A percentile compares a stretch with the other conserved stretches of the same genome.
These are phyloP conservation scores for Lentinula aciculospora DNA, from an alignment of 768 basidiomycete genomes.

Conservation along the genomic window DNA sequence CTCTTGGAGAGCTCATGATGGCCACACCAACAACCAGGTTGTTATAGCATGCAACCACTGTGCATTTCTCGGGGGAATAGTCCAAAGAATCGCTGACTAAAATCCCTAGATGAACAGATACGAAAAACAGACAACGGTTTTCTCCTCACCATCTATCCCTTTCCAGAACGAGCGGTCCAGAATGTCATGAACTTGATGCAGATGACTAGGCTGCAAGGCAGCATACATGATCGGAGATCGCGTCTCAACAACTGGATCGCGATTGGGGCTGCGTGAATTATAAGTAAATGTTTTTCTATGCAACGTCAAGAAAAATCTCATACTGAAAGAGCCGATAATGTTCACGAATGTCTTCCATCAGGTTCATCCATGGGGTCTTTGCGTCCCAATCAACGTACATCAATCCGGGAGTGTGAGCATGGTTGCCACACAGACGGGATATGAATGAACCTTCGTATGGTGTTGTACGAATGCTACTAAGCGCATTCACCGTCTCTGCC, in stretches of 20 bases:
- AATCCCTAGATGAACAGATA: neutral
- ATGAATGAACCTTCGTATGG: constrained; percentile 62
- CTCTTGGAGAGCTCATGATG: constrained; percentile 70
- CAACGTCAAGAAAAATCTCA: constrained; percentile 16
- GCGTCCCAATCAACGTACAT: constrained; percentile 73
- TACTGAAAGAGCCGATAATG: constrained; percentile 63
- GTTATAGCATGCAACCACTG: constrained; percentile 71
- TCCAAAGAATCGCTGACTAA: constrained; percentile 68
- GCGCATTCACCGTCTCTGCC: constrained; percentile 38
- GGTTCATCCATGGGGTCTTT: constrained; percentile 63
- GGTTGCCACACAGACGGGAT: constrained; percentile 51
- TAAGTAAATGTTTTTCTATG: neutral
- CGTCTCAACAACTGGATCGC: constrained; percentile 35
- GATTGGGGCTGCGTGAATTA: constrained; percentile 43
- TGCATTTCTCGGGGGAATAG: constrained; percentile 64
- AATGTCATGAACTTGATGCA: constrained; percentile 69
- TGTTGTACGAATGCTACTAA: constrained; percentile 55
- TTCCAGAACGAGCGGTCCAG: constrained; percentile 68
- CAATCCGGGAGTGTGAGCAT: constrained; percentile 25
- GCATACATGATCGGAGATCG: constrained; percentile 58
- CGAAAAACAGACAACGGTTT: neutral
- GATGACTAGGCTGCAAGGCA: constrained; percentile 50
- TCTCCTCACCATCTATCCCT: constrained; percentile 58
- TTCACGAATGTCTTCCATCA: constrained; percentile 67
- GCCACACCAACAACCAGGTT: constrained; percentile 69